Conservation (phyloP, 441 rosid species). For the Erodium trifolium region DNA sequence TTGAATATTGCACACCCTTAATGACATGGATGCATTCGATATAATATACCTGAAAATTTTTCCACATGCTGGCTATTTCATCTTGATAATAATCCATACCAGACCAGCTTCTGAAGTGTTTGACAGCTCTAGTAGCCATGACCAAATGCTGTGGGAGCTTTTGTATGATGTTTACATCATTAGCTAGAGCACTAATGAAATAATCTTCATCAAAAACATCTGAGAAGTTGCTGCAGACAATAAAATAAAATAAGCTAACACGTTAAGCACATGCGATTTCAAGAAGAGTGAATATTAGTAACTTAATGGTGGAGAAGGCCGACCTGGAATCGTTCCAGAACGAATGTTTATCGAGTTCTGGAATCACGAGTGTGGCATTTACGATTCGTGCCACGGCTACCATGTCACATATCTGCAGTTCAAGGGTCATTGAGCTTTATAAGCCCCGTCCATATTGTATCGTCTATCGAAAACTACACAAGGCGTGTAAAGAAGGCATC, state of each 20-base stretch:
- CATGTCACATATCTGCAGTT: slow-evolving; percentile 93
- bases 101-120: slow-evolving; percentile 84
- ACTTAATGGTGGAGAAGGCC: background rate
- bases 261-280: background rate
- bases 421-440: slow-evolving; percentile 15
- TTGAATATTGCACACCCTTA: no score
- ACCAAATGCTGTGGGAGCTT: slow-evolving; percentile 68
- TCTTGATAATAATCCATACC: slow-evolving; percentile 62
- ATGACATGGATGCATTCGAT: slow-evolving; percentile 14
- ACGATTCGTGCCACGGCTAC: slow-evolving; percentile 88
- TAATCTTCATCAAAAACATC: slow-evolving; percentile 89
- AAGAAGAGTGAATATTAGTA: no score
- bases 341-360: slow-evolving; percentile 90
- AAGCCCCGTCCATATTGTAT: background rate
- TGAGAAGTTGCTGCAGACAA: slow-evolving; percentile 68
- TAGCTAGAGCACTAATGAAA: slow-evolving; percentile 60
- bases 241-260: slow-evolving; percentile 11
- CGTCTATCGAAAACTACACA: no score
- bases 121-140: slow-evolving; percentile 51
- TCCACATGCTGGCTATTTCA: slow-evolving; percentile 72
- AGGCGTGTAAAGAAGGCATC: no score
- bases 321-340: slow-evolving; percentile 97
- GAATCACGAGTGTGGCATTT: slow-evolving; percentile 93
- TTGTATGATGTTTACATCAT: slow-evolving; percentile 61
- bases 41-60: slow-evolving; percentile 49